phyloP scores from a whole-genome alignment of 805 yeast species.

The Pichia kluyveri region DNA sequence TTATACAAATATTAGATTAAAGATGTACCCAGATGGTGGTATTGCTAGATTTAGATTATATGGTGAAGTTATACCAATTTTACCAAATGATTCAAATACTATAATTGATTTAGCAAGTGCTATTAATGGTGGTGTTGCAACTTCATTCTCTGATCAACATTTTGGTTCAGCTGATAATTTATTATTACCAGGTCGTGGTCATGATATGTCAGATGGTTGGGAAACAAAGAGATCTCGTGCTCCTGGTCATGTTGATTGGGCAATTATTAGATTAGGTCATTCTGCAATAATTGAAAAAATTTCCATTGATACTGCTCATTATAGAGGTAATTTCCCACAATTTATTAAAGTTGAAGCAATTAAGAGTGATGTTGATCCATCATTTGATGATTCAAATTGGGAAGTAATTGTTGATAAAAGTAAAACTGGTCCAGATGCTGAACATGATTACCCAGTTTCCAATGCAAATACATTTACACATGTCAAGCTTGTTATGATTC shows the following conservation, averaged over 20 bases:
- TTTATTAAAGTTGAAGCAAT: constrained; percentile 61
- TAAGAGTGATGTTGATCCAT: constrained; percentile 24
- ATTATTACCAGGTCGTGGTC: constrained; percentile 87
- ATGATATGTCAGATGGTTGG: constrained; percentile 98
- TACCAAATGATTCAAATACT: constrained; percentile 37
- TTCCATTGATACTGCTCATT: constrained; percentile 86
- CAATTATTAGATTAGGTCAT: constrained; percentile 69
- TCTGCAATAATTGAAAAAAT: constrained; percentile 46
- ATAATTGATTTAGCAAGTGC: constrained; percentile 74
- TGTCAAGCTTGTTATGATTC: constrained; percentile 74
- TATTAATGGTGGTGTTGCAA: constrained; percentile 81
- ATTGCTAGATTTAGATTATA: constrained; percentile 89
- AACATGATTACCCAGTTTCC: constrained; percentile 46
- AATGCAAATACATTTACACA: constrained; percentile 43
- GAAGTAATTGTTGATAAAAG: constrained; percentile 50
- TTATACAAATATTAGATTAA: constrained; percentile 73
- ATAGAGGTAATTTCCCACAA: constrained; percentile 92
- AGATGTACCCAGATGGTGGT: constrained; percentile 98
- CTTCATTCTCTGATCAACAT: constrained; percentile 81
- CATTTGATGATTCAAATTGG: constrained; percentile 49
- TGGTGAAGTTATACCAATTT: constrained; percentile 73
- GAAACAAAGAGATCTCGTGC: constrained; percentile 85
- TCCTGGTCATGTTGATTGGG: constrained; percentile 89
- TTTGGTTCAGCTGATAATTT: constrained; percentile 89
- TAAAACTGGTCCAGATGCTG: constrained; percentile 77